A percentile compares a stretch with the other conserved stretches of the same genome.
Evolutionary conservation across 805 yeast genomes (phyloP).

Genomic region (Torulaspora franciscae): DNA sequence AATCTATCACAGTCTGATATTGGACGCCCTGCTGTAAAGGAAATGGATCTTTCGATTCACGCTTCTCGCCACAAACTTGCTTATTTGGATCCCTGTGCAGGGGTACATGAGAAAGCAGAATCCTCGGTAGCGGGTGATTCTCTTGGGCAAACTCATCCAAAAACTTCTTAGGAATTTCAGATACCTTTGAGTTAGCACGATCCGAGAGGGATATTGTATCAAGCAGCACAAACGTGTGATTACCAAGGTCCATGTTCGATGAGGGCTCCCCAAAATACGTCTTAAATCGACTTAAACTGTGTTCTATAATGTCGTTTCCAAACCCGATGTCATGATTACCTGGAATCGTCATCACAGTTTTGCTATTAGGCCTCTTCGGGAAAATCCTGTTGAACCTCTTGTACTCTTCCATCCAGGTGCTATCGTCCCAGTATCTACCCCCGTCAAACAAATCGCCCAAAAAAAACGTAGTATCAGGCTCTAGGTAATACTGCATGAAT

Average conservation of each 20-base stretch:
- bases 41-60: conserved; percentile 65
- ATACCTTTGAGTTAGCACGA: conserved; percentile 42
- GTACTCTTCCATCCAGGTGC: conserved; percentile 67
- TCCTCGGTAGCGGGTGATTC: conserved; percentile 46
- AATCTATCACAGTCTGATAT: conserved; percentile 82
- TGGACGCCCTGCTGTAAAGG: conserved; percentile 75
- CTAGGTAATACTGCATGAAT: conserved; percentile 49
- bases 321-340: conserved; percentile 98
- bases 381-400: conserved; percentile 63
- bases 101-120: conserved; percentile 85
- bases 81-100: conserved; percentile 59
- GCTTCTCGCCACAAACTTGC: conserved; percentile 65
- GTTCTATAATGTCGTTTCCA: conserved; percentile 61
- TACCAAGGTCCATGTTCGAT: conserved; percentile 47
- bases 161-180: conserved; percentile 47
- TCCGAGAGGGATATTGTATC: conserved; percentile 84
- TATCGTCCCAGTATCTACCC: conserved; percentile 79
- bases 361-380: conserved; percentile 47
- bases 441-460: conserved; percentile 94
- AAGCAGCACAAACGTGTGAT: conserved; percentile 68
- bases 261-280: conserved; percentile 69
- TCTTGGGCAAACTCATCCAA: conserved; percentile 38
- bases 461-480: conserved; percentile 73
- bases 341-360: conserved; percentile 50
- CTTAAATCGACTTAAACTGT: conserved; percentile 58